Percentiles rank a stretch among this genome's conserved stretches.
Evolutionary conservation across 306 rosid species (phyloP).

Genomic region (Gleditsia sinensis): DNA sequence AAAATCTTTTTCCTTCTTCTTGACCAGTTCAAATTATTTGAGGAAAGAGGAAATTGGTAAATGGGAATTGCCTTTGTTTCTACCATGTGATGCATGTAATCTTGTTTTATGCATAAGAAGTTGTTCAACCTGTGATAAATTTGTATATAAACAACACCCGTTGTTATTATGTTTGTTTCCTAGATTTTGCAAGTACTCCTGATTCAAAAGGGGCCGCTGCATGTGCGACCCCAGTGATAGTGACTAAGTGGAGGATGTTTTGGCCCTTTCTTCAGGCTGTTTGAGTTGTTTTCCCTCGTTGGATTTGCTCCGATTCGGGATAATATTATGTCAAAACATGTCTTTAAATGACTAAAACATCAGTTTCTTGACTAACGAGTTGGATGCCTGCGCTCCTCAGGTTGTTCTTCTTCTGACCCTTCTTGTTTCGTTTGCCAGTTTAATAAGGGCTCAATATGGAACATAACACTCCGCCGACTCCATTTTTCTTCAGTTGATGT

Average conservation of each 20-base stretch:
- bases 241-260: slow-evolving; percentile 30
- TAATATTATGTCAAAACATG: not conserved
- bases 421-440: no score
- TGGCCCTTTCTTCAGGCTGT: slow-evolving; percentile 35
- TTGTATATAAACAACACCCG: slow-evolving; percentile 61
- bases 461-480: not conserved
- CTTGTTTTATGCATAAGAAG: slow-evolving; percentile 54
- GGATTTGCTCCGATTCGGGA: not conserved
- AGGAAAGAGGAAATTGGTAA: not conserved
- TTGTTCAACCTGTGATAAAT: slow-evolving; percentile 43
- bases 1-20: slow-evolving; percentile 21
- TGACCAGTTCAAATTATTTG: slow-evolving; percentile 20
- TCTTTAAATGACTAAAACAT: not conserved
- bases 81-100: slow-evolving; percentile 65
- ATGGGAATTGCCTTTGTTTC: slow-evolving; percentile 43
- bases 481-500: not conserved
- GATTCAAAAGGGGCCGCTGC: slow-evolving; percentile 27
- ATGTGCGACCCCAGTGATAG: slow-evolving; percentile 27
- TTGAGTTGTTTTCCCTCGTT: slow-evolving; percentile 27
- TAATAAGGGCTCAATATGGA: no score
- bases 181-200: not conserved
- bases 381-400: not conserved
- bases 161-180: slow-evolving; percentile 26
- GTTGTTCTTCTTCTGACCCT: not conserved
- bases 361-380: not conserved